phyloP scores from a whole-genome alignment of 208 protist species.

The Acanthamoeba royreba region DNA sequence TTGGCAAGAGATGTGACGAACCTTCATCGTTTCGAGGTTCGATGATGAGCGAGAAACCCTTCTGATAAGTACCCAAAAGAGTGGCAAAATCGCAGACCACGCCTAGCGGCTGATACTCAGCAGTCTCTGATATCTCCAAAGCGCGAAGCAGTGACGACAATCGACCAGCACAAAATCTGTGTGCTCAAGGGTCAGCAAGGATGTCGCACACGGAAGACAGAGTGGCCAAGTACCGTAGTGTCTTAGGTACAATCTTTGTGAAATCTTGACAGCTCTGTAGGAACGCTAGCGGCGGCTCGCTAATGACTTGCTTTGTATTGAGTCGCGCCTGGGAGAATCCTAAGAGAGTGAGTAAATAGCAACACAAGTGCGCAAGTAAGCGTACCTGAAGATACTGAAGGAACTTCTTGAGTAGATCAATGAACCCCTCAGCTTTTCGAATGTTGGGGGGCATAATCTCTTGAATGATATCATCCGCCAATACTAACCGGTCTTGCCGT shows the following conservation, averaged over 20 bases:
- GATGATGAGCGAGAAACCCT: slow-evolving; percentile 89
- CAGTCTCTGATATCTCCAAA: slow-evolving; percentile 92
- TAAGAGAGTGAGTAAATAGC: neutral
- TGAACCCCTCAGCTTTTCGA: slow-evolving; percentile 93
- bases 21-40: slow-evolving; percentile 81
- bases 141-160: slow-evolving; percentile 93
- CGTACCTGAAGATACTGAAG: slow-evolving; percentile 89
- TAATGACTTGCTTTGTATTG: slow-evolving; percentile 22
- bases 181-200: slow-evolving; percentile 49
- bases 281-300: slow-evolving; percentile 57
- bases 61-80: slow-evolving; percentile 90
- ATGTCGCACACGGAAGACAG: neutral
- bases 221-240: neutral
- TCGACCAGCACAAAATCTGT: slow-evolving; percentile 83
- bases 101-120: slow-evolving; percentile 88
- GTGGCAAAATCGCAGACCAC: slow-evolving; percentile 95
- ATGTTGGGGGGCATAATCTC: slow-evolving; percentile 95
- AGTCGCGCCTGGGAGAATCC: neutral
- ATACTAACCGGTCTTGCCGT: slow-evolving; percentile 23
- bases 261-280: slow-evolving; percentile 41
- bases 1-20: neutral
- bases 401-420: slow-evolving; percentile 90
- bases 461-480: slow-evolving; percentile 82
- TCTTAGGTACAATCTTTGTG: slow-evolving; percentile 49
- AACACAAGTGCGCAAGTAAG: neutral